phyloP scores from a whole-genome alignment of 1,284 basidiomycete genomes.

The Cystobasidiaceae sp. region DNA sequence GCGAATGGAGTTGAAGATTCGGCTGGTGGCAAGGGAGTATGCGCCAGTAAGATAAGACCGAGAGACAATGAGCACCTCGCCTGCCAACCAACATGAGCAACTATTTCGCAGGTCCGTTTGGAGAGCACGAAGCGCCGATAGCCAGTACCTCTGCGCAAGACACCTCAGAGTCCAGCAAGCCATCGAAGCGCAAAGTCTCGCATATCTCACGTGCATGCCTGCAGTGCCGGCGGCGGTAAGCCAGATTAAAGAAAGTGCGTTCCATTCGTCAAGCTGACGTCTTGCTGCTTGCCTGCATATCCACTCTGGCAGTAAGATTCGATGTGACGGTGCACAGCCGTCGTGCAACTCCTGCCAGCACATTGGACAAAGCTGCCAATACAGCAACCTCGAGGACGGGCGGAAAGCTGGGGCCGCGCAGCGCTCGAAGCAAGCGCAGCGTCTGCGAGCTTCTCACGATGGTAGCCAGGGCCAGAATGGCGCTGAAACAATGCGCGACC shows the following conservation, averaged over 20 bases:
- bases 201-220: conserved; percentile 6
- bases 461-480: not conserved
- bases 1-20: too few relatives aligned
- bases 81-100: too few relatives aligned
- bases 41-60: too few relatives aligned
- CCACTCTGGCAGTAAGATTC: conserved; percentile 1
- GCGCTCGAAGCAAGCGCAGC: not conserved
- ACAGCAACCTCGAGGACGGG: conserved; percentile 9
- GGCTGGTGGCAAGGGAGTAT: too few relatives aligned
- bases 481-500: not conserved
- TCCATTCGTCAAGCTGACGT: too few relatives aligned
- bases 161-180: too few relatives aligned
- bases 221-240: conserved; percentile 8
- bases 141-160: too few relatives aligned
- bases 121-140: too few relatives aligned
- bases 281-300: not conserved
- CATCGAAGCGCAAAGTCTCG: conserved; percentile 10
- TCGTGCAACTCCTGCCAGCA: not conserved
- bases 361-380: conserved; percentile 6
- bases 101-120: too few relatives aligned
- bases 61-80: too few relatives aligned
- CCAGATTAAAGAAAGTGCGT: too few relatives aligned
- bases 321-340: conserved; percentile 11
- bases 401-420: conserved; percentile 6
- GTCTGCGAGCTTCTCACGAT: not conserved